Evolutionary conservation across 768 basidiomycete genomes (phyloP).

Genomic region (Mycena belliarum): DNA sequence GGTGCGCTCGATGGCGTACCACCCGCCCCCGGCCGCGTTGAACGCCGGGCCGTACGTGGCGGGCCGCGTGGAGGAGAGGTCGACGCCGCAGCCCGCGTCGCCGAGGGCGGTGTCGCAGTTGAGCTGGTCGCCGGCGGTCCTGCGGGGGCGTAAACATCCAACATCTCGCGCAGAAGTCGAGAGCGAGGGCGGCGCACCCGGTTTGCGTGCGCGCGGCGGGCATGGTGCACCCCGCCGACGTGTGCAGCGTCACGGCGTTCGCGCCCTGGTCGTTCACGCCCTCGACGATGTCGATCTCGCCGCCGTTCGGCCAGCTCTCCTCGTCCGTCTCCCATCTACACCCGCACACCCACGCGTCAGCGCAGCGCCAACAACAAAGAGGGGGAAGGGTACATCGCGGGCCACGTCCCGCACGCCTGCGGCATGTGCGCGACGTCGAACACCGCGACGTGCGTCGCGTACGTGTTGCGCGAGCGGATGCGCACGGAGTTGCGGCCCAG

Average conservation of each 20-base stretch:
- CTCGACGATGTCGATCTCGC: conserved; percentile 56
- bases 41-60: conserved; percentile 60
- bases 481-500: conserved; percentile 58
- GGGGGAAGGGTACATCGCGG: conserved; percentile 35
- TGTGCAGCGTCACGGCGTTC: conserved; percentile 59
- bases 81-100: conserved; percentile 62
- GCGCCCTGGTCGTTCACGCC: conserved; percentile 58
- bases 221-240: conserved; percentile 55
- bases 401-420: conserved; percentile 51
- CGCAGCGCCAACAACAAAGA: conserved; percentile 18
- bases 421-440: conserved; percentile 63
- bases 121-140: no score
- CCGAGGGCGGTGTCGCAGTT: conserved; percentile 53
- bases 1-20: conserved; percentile 68
- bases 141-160: no score
- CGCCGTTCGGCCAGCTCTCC: conserved; percentile 55
- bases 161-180: no score
- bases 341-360: no score
- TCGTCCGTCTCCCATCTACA: no score
- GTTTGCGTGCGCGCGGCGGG: conserved; percentile 43
- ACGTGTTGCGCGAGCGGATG: conserved; percentile 52
- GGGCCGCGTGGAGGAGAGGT: conserved; percentile 36
- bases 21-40: conserved; percentile 63
- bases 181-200: conserved; percentile 40
- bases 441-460: conserved; percentile 55